These are phyloP conservation scores for Suhomyces choctaworum DNA, from an alignment of 1,139 yeast species.

Conservation along the genomic window DNA sequence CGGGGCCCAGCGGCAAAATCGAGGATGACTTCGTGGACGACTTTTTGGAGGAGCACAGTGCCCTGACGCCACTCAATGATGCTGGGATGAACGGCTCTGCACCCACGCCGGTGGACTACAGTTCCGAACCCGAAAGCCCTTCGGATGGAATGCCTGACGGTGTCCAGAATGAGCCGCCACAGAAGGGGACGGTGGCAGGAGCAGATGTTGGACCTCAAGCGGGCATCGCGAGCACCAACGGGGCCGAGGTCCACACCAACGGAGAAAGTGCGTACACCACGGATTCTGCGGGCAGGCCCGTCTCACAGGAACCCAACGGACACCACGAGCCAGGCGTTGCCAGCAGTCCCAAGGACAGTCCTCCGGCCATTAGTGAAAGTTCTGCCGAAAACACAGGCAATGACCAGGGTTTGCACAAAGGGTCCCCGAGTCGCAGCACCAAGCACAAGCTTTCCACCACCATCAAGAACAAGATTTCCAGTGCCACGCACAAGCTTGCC, in stretches of 20 bases:
- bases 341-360: slow-evolving; percentile 1
- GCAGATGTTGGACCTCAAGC: background rate
- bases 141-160: background rate
- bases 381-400: background rate
- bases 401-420: too few species aligned
- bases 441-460: slow-evolving; percentile 4
- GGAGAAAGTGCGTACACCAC: slow-evolving; percentile 5
- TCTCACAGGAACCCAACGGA: background rate
- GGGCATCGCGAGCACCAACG: background rate
- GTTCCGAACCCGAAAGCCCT: slow-evolving; percentile 2
- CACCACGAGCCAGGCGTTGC: slow-evolving; percentile 4
- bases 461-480: slow-evolving; percentile 9
- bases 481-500: slow-evolving; percentile 9
- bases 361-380: background rate
- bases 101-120: slow-evolving; percentile 9
- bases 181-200: too few species aligned
- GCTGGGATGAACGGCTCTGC: slow-evolving; percentile 9
- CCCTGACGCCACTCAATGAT: slow-evolving; percentile 30
- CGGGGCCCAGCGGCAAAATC: slow-evolving; percentile 6
- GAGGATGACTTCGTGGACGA: slow-evolving; percentile 25
- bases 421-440: too few species aligned
- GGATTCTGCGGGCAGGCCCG: slow-evolving; percentile 1
- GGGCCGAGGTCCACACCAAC: background rate
- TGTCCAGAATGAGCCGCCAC: too few species aligned
- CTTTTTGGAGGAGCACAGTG: slow-evolving; percentile 21